Percentiles rank a stretch among this genome's conserved stretches.
These are phyloP conservation scores for Botryotinia narcissicola DNA, from an alignment of 2,329 filamentous ascomycete species.

Conservation along the genomic window DNA sequence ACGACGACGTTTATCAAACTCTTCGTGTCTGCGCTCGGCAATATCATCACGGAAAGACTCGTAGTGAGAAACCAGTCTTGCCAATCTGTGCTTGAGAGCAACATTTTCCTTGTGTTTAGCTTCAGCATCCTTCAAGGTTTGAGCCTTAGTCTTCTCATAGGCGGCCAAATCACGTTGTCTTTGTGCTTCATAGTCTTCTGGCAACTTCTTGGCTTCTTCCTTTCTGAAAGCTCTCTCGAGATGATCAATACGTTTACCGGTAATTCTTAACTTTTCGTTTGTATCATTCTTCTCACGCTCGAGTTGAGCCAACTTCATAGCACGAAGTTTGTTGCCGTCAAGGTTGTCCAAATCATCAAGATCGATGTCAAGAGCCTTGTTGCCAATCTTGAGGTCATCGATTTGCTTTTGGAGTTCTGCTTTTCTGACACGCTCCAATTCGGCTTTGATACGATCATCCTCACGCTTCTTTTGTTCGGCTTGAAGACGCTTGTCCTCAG, in stretches of 20 bases:
- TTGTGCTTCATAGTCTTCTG: slow-evolving; percentile 81
- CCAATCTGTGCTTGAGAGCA: slow-evolving; percentile 88
- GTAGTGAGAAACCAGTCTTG: slow-evolving; percentile 79
- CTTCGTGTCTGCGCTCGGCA: slow-evolving; percentile 82
- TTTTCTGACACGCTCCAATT: slow-evolving; percentile 85
- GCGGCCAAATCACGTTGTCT: slow-evolving; percentile 72
- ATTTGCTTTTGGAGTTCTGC: slow-evolving; percentile 92
- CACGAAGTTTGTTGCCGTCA: slow-evolving; percentile 85
- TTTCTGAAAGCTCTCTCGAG: slow-evolving; percentile 94
- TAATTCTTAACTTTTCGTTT: slow-evolving; percentile 84
- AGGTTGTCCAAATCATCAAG: slow-evolving; percentile 79
- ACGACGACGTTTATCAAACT: slow-evolving; percentile 92
- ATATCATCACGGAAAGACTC: slow-evolving; percentile 79
- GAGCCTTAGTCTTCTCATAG: slow-evolving; percentile 74
- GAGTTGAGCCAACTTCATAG: slow-evolving; percentile 91
- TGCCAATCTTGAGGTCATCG: slow-evolving; percentile 84
- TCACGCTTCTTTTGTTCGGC: slow-evolving; percentile 92
- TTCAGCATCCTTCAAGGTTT: slow-evolving; percentile 78
- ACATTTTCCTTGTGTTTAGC: slow-evolving; percentile 89
- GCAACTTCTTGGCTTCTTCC: slow-evolving; percentile 90
- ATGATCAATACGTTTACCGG: slow-evolving; percentile 94
- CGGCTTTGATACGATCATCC: slow-evolving; percentile 77
- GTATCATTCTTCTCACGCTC: slow-evolving; percentile 98
- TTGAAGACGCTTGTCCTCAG: slow-evolving; percentile 83
- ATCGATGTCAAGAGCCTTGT: slow-evolving; percentile 74